Evolutionary conservation across 2,329 filamentous ascomycete genomes (phyloP).

Genomic region (Malbranchea zuffiana): DNA sequence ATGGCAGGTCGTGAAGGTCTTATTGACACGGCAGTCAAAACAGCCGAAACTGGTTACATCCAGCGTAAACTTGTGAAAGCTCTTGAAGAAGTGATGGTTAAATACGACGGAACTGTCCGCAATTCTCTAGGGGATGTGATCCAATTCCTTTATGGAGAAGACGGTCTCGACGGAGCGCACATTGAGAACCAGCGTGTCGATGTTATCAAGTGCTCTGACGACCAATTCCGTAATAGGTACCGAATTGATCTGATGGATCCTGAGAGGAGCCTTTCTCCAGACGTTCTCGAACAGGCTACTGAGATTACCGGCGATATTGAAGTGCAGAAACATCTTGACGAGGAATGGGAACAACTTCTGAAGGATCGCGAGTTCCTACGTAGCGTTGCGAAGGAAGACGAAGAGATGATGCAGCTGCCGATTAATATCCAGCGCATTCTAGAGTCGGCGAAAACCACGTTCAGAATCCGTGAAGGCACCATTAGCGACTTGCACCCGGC

Average conservation of each 20-base stretch:
- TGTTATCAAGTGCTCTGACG: constrained; percentile 67
- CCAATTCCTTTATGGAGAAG: constrained; percentile 95
- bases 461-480: constrained; percentile 74
- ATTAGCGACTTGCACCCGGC: constrained; percentile 82
- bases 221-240: constrained; percentile 69
- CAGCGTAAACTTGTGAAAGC: constrained; percentile 97
- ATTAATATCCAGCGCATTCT: constrained; percentile 88
- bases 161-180: constrained; percentile 82
- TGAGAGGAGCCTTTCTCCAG: constrained; percentile 50
- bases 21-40: constrained; percentile 98
- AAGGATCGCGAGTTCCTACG: constrained; percentile 68
- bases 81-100: constrained; percentile 91
- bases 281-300: constrained; percentile 73
- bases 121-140: constrained; percentile 95
- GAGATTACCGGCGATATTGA: constrained; percentile 80
- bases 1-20: constrained; percentile 99
- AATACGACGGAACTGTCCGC: constrained; percentile 92
- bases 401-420: constrained; percentile 80
- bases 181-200: constrained; percentile 92
- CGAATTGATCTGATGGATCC: constrained; percentile 76
- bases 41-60: constrained; percentile 97
- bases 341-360: constrained; percentile 70
- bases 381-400: constrained; percentile 60
- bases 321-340: constrained; percentile 74
- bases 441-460: constrained; percentile 77